Evolutionary conservation across 2,329 filamentous ascomycete species (phyloP), one percentile per base, ranked within the genome.

Genomic region (Hypocreales sp.): DNA sequence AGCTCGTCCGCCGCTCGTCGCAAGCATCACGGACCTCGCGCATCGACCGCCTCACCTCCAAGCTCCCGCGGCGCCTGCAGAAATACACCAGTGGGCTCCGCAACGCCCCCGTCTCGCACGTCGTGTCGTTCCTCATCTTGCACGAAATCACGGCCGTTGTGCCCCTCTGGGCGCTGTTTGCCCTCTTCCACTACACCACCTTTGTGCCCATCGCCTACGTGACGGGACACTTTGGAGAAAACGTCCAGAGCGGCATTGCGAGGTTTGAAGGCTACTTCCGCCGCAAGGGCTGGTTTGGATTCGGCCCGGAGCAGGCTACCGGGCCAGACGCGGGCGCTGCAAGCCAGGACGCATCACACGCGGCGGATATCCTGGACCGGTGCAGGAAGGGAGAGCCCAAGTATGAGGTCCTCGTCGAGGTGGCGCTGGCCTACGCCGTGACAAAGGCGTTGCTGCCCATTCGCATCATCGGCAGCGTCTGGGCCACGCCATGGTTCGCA

Each of bases 401-500:
- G 35, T 71, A 72, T 42, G 63, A 59, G 35, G 55, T 74, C n/a
- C 55, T 72, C 5, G 55, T 73, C 0, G 71, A 77, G 50, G 70
- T 95, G 36, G 90, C 82, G 15, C 78, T 90, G 13, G 86, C 90
- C 5, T 98, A 90, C 59, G 79, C 83, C 1, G 67, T 94, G 35
- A 92, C 83, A 1, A 98, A 98, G 56, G 73, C 72, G 11, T 46
- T 95, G 32, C 50, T 98, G 36, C 83, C 90, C 1, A 42, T 80
- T 9, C 67, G 90, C 39, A 68, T 98, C 34, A 57, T 77, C 15
- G 53, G 72, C 6, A 93, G 86, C 54, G 66, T 92, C 4, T 92
- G 80, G 82, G 78, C 69, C 10, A 93, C 90, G 25, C 90, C 90
- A 4, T 92, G 82, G 79, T 92, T 95, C 61, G 86, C 86, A 2